phyloP scores from a whole-genome alignment of 148 eudicot species.

The Vaccinium darrowii region DNA sequence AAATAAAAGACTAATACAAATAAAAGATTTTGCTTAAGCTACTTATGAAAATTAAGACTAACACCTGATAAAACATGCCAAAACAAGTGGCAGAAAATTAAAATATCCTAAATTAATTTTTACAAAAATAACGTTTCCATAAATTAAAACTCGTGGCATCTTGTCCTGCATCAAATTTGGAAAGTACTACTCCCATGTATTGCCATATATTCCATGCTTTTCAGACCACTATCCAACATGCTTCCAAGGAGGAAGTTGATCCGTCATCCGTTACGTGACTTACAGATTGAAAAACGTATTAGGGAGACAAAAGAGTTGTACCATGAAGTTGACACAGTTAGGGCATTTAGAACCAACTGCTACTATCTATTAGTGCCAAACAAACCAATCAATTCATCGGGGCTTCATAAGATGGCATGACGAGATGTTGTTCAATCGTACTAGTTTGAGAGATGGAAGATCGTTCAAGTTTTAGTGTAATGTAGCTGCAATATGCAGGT shows the following conservation, averaged over 20 bases:
- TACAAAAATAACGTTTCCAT: no score
- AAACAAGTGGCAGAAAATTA: no score
- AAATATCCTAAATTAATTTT: no score
- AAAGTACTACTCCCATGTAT: background rate
- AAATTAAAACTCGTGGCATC: no score
- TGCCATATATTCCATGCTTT: background rate
- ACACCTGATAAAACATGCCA: no score
- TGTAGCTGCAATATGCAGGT: background rate
- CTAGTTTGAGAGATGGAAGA: background rate
- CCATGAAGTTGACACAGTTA: background rate
- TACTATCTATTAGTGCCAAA: background rate
- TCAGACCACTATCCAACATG: background rate
- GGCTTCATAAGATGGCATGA: background rate
- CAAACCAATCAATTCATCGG: background rate
- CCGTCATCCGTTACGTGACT: background rate
- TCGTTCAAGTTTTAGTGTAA: background rate
- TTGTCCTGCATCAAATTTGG: background rate
- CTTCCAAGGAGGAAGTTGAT: background rate
- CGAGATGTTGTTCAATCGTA: background rate
- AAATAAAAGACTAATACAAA: no score
- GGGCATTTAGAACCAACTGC: background rate
- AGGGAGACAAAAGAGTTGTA: background rate
- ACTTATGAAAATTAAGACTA: no score
- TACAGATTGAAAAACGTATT: background rate
- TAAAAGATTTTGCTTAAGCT: no score